Conservation (phyloP, 2,329 filamentous ascomycete species). For the Alternaria gansuensis region DNA sequence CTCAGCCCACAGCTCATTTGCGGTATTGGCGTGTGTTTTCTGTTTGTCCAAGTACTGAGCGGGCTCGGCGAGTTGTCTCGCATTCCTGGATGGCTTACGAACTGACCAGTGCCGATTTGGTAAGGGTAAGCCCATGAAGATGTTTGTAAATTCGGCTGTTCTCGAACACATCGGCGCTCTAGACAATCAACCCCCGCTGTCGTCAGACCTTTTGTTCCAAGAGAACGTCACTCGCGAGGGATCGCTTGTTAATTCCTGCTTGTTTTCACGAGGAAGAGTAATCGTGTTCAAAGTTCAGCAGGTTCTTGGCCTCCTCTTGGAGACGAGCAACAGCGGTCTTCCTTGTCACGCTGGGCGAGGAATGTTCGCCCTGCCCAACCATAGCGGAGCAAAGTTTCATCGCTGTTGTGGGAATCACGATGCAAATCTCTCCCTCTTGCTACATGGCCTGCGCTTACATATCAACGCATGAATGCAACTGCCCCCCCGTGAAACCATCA, state of each 20-base stretch:
- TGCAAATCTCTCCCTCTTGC: conserved; percentile 2
- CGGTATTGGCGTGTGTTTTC: conserved; percentile 9
- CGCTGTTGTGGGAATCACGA: conserved; percentile 3
- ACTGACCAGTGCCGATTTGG: conserved; percentile 27
- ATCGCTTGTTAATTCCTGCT: neutral
- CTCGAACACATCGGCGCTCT: conserved; percentile 12
- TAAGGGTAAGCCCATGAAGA: conserved; percentile 13
- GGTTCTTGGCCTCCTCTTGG: neutral
- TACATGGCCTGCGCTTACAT: neutral
- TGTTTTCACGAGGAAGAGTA: neutral
- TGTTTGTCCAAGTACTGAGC: conserved; percentile 5
- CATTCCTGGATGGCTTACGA: conserved; percentile 29
- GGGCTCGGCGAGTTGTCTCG: conserved; percentile 18
- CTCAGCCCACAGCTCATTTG: conserved; percentile 5
- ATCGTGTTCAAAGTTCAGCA: neutral
- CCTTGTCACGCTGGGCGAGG: conserved; percentile 12
- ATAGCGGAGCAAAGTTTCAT: conserved; percentile 1
- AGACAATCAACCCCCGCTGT: conserved; percentile 7
- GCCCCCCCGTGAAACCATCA: conserved; percentile 8
- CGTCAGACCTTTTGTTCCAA: conserved; percentile 1
- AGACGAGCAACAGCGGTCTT: conserved; percentile 9
- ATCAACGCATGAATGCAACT: conserved; percentile 1
- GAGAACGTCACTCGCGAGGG: neutral
- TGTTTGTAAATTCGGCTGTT: conserved; percentile 14
- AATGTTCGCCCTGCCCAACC: neutral